These are phyloP conservation scores for Echinosophora koreensis DNA, from an alignment of 306 rosid species.

Conservation along the genomic window DNA sequence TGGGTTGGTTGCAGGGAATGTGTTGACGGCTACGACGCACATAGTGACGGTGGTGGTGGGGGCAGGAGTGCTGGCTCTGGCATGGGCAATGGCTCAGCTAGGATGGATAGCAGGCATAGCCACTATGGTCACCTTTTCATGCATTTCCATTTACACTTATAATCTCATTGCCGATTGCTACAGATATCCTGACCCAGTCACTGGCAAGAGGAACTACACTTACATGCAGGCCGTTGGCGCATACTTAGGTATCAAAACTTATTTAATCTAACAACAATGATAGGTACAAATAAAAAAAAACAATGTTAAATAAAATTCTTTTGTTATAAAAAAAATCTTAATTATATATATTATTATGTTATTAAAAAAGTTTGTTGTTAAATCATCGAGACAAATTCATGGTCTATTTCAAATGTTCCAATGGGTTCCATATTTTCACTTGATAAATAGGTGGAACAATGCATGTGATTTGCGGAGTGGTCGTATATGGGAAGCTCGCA, in stretches of 20 bases:
- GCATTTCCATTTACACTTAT: slow-evolving; percentile 52
- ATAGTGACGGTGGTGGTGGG: slow-evolving; percentile 56
- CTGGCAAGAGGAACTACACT: slow-evolving; percentile 55
- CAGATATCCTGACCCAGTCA: slow-evolving; percentile 47
- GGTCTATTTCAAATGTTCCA: background rate
- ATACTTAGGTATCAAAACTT: slow-evolving; percentile 22
- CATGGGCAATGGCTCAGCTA: slow-evolving; percentile 54
- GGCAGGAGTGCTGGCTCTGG: slow-evolving; percentile 55
- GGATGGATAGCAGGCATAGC: slow-evolving; percentile 54
- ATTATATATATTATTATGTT: too few relatives aligned
- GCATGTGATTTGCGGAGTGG: slow-evolving; percentile 53
- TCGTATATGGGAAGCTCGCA: slow-evolving; percentile 52
- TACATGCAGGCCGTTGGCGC: slow-evolving; percentile 58
- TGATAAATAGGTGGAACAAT: slow-evolving; percentile 49
- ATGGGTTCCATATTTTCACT: background rate
- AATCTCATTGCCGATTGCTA: slow-evolving; percentile 59
- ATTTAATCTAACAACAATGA: too few relatives aligned
- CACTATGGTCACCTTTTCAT: slow-evolving; percentile 42
- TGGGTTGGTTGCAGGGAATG: slow-evolving; percentile 48
- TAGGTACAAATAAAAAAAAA: too few relatives aligned
- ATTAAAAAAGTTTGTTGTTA: too few relatives aligned
- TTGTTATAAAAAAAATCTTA: too few relatives aligned
- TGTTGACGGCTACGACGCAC: slow-evolving; percentile 48
- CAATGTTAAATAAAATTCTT: too few relatives aligned
- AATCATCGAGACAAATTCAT: background rate